Evolutionary conservation across 2,329 filamentous ascomycete species (phyloP).

Genomic region (Penicillium sp.): DNA sequence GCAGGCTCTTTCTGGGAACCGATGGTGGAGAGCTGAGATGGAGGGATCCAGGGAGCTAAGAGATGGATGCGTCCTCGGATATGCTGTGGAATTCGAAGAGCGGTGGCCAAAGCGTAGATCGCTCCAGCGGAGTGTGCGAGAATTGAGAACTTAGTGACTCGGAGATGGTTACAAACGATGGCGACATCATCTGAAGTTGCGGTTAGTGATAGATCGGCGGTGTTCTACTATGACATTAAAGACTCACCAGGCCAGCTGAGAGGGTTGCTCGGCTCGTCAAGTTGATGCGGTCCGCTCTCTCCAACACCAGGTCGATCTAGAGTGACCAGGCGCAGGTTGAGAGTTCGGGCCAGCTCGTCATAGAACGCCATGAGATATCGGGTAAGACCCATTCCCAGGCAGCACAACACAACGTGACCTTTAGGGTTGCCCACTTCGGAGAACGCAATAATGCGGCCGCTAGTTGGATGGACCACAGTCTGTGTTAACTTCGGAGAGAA

Average conservation of each 20-base stretch:
- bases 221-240: not conserved
- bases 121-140: constrained; percentile 93
- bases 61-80: constrained; percentile 92
- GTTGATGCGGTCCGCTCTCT: constrained; percentile 73
- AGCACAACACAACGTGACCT: constrained; percentile 90
- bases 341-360: constrained; percentile 83
- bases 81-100: constrained; percentile 90
- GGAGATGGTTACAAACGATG: constrained; percentile 84
- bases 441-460: constrained; percentile 84
- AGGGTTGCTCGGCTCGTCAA: constrained; percentile 76
- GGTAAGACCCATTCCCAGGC: constrained; percentile 95
- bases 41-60: constrained; percentile 85
- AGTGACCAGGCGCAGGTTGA: constrained; percentile 86
- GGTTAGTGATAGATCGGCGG: not conserved
- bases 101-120: constrained; percentile 95
- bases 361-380: constrained; percentile 96
- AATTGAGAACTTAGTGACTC: constrained; percentile 93
- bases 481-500: constrained; percentile 79
- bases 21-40: constrained; percentile 81
- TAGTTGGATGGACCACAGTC: constrained; percentile 79
- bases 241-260: constrained; percentile 84
- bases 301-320: constrained; percentile 91
- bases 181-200: constrained; percentile 66
- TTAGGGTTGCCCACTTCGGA: constrained; percentile 93
- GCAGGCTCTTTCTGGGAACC: constrained; percentile 68